Evolutionary conservation across 192 early-diverging fungal genomes (phyloP), one percentile per base, ranked within the genome.

Genomic region (Mortierella antarctica): DNA sequence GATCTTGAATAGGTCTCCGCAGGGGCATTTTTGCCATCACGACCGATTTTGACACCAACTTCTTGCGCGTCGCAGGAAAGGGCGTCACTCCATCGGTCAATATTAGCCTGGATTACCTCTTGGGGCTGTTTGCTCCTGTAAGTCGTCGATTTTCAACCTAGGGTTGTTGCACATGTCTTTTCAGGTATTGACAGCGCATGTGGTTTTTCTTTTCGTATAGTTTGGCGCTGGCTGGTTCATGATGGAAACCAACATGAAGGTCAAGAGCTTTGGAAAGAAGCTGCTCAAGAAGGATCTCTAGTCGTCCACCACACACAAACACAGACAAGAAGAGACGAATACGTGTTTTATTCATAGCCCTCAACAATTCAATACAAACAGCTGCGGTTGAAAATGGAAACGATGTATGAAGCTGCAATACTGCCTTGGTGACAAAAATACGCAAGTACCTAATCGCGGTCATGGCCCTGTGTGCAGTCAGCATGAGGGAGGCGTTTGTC

Each of bases 381-480:
- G 11, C 7, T 13, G 31, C 31, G 31, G 31, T 31, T 31, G 21
- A 42, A 45, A 15, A 53, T 45, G 9, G 23, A 15, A 44, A 18
- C 52, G 7, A 39, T 61, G 62, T 74, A 57, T 58, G 47, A 70
- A 66, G 20, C 65, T 66, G 59, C 65, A 75, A 75, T 75, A 75
- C 73, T 75, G 73, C 73, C 73, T 18, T 6, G 15, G 51, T 44
- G 56, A 57, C 13, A 56, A 65, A 52, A 31, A 46, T n/a, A 18
- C 60, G 73, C 73, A 75, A 75, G 73, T 67, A 45, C 73, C 73
- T 75, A 57, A 54, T 23, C 73, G 73, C 73, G 51, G 65, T 62
- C 57, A 52, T 62, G 73, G 73, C 73, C 73, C 73, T 75, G 73
- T 67, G 65, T 75, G 65, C 65, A 66, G 65, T 75, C 73, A 74